A percentile compares a stretch with the other conserved stretches of the same genome.
Conservation (phyloP, 495 filamentous ascomycete species). For the Aspergillus wentii region DNA sequence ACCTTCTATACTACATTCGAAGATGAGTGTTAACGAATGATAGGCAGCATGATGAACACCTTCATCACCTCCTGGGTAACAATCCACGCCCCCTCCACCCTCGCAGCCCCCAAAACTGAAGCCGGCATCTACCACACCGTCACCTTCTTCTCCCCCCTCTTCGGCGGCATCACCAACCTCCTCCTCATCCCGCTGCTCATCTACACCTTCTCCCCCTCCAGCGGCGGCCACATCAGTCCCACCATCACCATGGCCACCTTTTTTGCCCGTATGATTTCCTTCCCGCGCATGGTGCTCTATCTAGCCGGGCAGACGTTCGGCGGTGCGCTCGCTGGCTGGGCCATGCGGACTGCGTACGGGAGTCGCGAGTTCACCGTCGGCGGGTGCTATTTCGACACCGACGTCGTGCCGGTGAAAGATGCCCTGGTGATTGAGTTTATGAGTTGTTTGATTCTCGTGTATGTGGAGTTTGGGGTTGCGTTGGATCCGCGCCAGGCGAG, state of each 20-base stretch:
- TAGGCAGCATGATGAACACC: slow-evolving; percentile 22
- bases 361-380: slow-evolving; percentile 25
- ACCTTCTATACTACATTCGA: neutral
- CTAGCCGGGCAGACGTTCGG: slow-evolving; percentile 38
- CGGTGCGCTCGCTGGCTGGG: slow-evolving; percentile 38
- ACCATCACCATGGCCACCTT: slow-evolving; percentile 49
- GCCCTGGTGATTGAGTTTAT: slow-evolving; percentile 43
- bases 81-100: slow-evolving; percentile 13
- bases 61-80: slow-evolving; percentile 23
- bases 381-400: slow-evolving; percentile 29
- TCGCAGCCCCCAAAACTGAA: slow-evolving; percentile 11
- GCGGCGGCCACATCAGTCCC: slow-evolving; percentile 50
- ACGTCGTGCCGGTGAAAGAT: slow-evolving; percentile 19
- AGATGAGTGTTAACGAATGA: neutral
- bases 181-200: slow-evolving; percentile 46
- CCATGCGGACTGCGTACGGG: slow-evolving; percentile 24
- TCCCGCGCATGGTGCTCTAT: slow-evolving; percentile 42
- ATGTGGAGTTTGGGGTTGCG: slow-evolving; percentile 45
- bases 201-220: slow-evolving; percentile 43
- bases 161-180: slow-evolving; percentile 40
- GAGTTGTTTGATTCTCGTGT: slow-evolving; percentile 34
- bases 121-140: slow-evolving; percentile 19
- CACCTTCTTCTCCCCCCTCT: slow-evolving; percentile 23
- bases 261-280: slow-evolving; percentile 42
- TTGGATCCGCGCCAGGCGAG: slow-evolving; percentile 51